A percentile compares a stretch with the other conserved stretches of the same genome.
phyloP scores from a whole-genome alignment of 2,329 filamentous ascomycete species.

The Penicillium olsonii region DNA sequence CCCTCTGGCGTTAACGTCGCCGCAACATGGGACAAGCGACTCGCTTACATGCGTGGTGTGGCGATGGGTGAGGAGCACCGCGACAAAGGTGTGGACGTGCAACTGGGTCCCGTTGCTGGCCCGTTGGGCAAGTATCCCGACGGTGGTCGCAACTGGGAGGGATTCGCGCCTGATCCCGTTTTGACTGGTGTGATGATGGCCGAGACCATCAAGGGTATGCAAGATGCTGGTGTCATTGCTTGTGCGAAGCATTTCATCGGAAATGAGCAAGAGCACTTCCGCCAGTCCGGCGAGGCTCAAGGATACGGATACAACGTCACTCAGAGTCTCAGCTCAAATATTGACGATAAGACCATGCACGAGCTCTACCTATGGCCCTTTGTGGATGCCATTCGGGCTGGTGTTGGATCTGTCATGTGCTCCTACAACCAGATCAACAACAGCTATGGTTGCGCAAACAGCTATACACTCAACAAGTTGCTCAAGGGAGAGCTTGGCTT shows the following conservation, averaged over 20 bases:
- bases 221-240: constrained; percentile 78
- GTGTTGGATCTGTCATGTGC: constrained; percentile 70
- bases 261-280: constrained; percentile 75
- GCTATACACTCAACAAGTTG: constrained; percentile 60
- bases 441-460: constrained; percentile 68
- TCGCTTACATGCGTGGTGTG: constrained; percentile 68
- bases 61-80: constrained; percentile 76
- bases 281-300: constrained; percentile 60
- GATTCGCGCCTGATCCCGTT: constrained; percentile 71
- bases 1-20: constrained; percentile 76
- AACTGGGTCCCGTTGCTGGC: constrained; percentile 75
- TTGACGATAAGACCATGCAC: constrained; percentile 65
- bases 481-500: constrained; percentile 76
- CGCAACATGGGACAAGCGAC: constrained; percentile 75
- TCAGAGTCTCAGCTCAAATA: constrained; percentile 61
- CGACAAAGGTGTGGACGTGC: constrained; percentile 72
- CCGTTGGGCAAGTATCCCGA: constrained; percentile 69
- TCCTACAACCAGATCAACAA: constrained; percentile 72
- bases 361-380: constrained; percentile 69
- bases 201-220: constrained; percentile 76
- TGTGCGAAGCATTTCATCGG: constrained; percentile 76
- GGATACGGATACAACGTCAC: constrained; percentile 64
- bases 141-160: constrained; percentile 69
- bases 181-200: constrained; percentile 72
- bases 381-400: constrained; percentile 66